Percentiles rank a stretch among this genome's conserved stretches.
phyloP scores from a whole-genome alignment of 306 rosid species.

The Sesbania bispinosa region DNA sequence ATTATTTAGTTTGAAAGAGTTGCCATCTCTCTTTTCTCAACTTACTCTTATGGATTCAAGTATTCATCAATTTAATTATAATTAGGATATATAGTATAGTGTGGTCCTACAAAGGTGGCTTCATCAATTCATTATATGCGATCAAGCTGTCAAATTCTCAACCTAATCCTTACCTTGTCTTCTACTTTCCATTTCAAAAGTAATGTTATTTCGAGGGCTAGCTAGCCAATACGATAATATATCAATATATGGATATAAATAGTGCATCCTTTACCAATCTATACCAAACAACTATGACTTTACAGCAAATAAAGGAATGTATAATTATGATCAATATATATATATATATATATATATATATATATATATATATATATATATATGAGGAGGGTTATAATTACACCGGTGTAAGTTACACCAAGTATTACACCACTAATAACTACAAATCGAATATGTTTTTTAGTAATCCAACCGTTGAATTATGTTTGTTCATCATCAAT shows the following conservation, averaged over 20 bases:
- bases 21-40: no score
- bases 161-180: slow-evolving; percentile 25
- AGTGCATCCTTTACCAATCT: background rate
- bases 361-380: no score
- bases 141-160: slow-evolving; percentile 12
- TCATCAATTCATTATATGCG: background rate
- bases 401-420: no score
- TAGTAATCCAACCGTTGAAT: no score
- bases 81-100: background rate
- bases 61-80: background rate
- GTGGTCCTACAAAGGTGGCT: slow-evolving; percentile 20
- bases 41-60: slow-evolving; percentile 13
- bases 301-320: slow-evolving; percentile 6
- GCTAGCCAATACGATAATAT: background rate
- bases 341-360: no score
- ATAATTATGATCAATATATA: no score
- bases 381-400: no score
- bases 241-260: background rate
- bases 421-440: no score
- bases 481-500: no score
- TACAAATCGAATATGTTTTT: no score
- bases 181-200: slow-evolving; percentile 5
- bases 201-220: background rate
- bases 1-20: no score
- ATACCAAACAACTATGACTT: slow-evolving; percentile 20